phyloP scores from a whole-genome alignment of 2,329 filamentous ascomycete species.

The Colletotrichum plurivorum region DNA sequence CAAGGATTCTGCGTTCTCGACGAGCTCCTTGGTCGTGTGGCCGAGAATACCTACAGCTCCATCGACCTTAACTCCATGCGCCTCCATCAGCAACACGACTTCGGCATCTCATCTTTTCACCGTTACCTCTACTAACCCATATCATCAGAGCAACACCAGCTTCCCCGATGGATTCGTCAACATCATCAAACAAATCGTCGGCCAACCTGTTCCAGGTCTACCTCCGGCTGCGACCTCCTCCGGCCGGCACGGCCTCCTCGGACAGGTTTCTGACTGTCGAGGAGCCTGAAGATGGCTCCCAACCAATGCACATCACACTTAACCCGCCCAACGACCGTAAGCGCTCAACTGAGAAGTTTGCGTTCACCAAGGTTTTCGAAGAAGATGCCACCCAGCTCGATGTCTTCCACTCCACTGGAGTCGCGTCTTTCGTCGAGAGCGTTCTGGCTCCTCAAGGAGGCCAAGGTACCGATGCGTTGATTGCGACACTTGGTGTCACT shows the following conservation, averaged over 20 bases:
- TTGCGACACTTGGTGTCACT: constrained; percentile 94
- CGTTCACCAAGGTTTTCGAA: constrained; percentile 93
- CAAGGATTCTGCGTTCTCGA: constrained; percentile 31
- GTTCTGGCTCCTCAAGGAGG: constrained; percentile 81
- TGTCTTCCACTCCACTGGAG: constrained; percentile 84
- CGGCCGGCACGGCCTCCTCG: constrained; percentile 56
- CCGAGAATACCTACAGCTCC: background rate
- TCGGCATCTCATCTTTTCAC: constrained; percentile 3
- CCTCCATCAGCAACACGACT: background rate
- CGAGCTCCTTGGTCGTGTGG: constrained; percentile 1
- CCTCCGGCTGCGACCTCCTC: constrained; percentile 83
- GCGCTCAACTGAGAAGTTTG: constrained; percentile 92
- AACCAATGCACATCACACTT: constrained; percentile 79
- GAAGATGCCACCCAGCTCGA: constrained; percentile 88
- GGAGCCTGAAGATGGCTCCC: constrained; percentile 57
- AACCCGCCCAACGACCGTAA: constrained; percentile 89
- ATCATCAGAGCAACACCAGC: background rate
- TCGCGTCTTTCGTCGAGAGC: constrained; percentile 83
- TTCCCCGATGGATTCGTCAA: constrained; percentile 31
- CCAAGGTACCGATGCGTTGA: constrained; percentile 87
- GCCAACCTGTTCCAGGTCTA: constrained; percentile 89
- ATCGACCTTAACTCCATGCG: background rate
- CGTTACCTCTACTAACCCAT: background rate
- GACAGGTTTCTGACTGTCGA: constrained; percentile 89
- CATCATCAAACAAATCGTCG: constrained; percentile 35